These are phyloP conservation scores for Pseudocercospora ulei DNA, from an alignment of 2,329 filamentous ascomycete genomes.

Conservation along the genomic window DNA sequence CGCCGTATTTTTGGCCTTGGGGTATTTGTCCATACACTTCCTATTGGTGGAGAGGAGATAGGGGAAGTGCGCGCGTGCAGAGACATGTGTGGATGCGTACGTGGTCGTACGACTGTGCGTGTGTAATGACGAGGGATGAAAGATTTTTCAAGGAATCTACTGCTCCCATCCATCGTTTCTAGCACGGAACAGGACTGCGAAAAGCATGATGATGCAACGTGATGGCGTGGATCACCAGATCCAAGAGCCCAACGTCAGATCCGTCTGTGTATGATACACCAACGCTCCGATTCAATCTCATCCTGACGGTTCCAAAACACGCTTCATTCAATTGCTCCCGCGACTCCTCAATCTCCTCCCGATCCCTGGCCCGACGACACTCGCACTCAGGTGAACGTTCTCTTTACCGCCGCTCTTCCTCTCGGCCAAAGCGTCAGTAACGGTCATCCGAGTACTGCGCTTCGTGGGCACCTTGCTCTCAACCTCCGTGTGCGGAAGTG, in stretches of 20 bases:
- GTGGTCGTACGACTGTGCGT: no score
- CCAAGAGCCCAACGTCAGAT: no score
- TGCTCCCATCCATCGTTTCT: no score
- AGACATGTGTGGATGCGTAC: no score
- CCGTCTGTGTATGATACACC: no score
- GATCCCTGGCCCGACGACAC: conserved; percentile 30
- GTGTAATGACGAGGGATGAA: no score
- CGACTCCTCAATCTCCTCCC: conserved; percentile 41
- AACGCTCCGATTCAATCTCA: background rate
- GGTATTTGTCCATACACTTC: conserved; percentile 87
- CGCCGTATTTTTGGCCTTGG: conserved; percentile 71
- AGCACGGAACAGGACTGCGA: no score
- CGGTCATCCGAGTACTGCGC: conserved; percentile 37
- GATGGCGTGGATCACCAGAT: no score
- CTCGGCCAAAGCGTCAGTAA: conserved; percentile 31
- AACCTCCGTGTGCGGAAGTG: conserved; percentile 19
- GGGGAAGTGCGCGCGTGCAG: no score
- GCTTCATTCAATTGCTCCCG: conserved; percentile 18
- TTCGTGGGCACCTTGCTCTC: conserved; percentile 41
- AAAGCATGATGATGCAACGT: no score
- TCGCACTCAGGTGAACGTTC: conserved; percentile 37
- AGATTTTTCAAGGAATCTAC: no score
- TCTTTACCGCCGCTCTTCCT: conserved; percentile 29
- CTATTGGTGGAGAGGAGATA: conserved; percentile 81
- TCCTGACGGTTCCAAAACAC: background rate